Evolutionary conservation across 495 filamentous ascomycete genomes (phyloP), one percentile per base, ranked within the genome.

Genomic region (Aspergillus panamensis): DNA sequence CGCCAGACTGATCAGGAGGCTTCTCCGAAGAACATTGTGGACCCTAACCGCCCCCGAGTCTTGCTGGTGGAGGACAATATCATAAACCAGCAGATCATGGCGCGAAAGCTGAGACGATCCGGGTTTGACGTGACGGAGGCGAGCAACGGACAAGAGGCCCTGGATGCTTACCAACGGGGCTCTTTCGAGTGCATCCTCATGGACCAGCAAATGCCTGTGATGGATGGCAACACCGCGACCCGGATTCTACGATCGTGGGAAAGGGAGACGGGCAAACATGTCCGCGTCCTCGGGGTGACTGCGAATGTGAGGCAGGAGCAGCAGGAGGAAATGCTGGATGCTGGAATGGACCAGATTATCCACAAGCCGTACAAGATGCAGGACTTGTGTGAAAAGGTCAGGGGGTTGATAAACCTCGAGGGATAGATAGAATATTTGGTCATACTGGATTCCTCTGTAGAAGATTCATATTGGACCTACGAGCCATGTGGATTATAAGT

Each of bases 161-260:
- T 93, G 7, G 83, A 88, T 6, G 19, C 66, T 47, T 62, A 62
- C 60, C 21, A 69, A 66, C 8, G 57, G 61, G 55, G 53, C 8
- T 21, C 31, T 8, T 66, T 69, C 32, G 81, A 82, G 48, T 81
- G 91, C 43, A 82, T 92, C 17, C 73, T 92, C 3, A 91, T 91
- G 87, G 90, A 93, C 63, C 84, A 90, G 50, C 89, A 92, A 64
- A 93, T 93, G 90, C 90, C 90, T 0, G 72, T 92, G 13, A 91
- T 91, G 84, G 85, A 92, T 66, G 90, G 90, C 9, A 80, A 87
- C 21, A 83, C 83, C 17, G 88, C 87, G 55, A 85, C 88, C 16
- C 70, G 74, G 33, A 76, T 77, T 45, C 90, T 95, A 53, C 80
- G 90, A 4, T 76, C 82, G 61, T 71, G 87, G 51, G 85, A 90